Evolutionary conservation across 805 yeast species (phyloP).

Genomic region (Wilhelminamyces savonicus): DNA sequence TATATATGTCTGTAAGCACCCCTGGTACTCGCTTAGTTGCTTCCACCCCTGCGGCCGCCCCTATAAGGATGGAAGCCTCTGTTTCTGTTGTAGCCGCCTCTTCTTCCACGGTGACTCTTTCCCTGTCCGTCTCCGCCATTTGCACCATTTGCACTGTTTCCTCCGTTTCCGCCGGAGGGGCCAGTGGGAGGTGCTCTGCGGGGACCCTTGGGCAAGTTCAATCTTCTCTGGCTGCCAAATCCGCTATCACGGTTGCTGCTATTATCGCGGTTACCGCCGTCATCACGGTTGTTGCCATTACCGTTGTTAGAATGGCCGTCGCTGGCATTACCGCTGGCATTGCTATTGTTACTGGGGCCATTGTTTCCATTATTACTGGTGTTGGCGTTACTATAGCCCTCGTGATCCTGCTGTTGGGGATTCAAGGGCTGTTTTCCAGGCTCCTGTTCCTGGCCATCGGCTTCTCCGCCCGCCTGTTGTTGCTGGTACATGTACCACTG

Average conservation of each 20-base stretch:
- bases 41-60: slow-evolving; percentile 16
- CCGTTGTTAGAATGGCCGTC: slow-evolving; percentile 3
- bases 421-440: slow-evolving; percentile 29
- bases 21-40: slow-evolving; percentile 41
- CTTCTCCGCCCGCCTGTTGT: slow-evolving; percentile 30
- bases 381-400: not conserved
- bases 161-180: slow-evolving; percentile 23
- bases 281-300: slow-evolving; percentile 11
- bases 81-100: slow-evolving; percentile 15
- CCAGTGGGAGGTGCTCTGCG: slow-evolving; percentile 37
- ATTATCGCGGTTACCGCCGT: slow-evolving; percentile 9
- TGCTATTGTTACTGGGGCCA: not conserved
- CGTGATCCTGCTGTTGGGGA: slow-evolving; percentile 31
- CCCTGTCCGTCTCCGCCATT: slow-evolving; percentile 28
- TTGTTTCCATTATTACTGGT: not conserved
- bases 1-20: slow-evolving; percentile 13
- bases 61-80: not conserved
- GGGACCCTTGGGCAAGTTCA: slow-evolving; percentile 48
- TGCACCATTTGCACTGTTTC: too few relatives aligned
- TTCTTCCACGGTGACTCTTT: slow-evolving; percentile 16
- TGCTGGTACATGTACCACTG: slow-evolving; percentile 62
- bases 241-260: slow-evolving; percentile 11
- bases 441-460: slow-evolving; percentile 8
- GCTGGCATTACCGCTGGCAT: not conserved
- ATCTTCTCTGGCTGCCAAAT: slow-evolving; percentile 18